Percentiles rank a stretch among this genome's conserved stretches.
Evolutionary conservation across 2,329 filamentous ascomycete genomes (phyloP).

Genomic region (Mariannaea elegans): DNA sequence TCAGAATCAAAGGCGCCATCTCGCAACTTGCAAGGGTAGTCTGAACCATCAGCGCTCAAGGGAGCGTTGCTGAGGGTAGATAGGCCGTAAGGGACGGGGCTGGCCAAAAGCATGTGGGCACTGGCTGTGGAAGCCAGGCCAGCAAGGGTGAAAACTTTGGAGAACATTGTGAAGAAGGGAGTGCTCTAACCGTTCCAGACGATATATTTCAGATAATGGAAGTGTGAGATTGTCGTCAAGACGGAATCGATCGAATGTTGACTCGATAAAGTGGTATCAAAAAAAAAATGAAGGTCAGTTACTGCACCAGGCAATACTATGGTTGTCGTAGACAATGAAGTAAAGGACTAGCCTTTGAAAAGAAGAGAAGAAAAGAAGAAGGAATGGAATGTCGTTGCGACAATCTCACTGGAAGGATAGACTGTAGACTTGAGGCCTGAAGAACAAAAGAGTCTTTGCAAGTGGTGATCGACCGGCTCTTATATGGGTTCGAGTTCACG

Average conservation of each 20-base stretch:
- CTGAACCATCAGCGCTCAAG: constrained; percentile 62
- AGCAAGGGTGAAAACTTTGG: constrained; percentile 59
- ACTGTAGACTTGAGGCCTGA: constrained; percentile 40
- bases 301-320: constrained; percentile 41
- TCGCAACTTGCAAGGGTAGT: constrained; percentile 86
- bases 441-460: constrained; percentile 24
- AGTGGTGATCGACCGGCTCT: constrained; percentile 29
- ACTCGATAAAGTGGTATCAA: constrained; percentile 29
- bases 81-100: constrained; percentile 69
- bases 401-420: constrained; percentile 42
- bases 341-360: constrained; percentile 41
- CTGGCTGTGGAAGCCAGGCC: constrained; percentile 67
- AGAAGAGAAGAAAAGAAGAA: constrained; percentile 32
- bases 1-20: constrained; percentile 55
- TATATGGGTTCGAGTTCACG: constrained; percentile 33
- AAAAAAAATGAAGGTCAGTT: constrained; percentile 38
- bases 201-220: constrained; percentile 34
- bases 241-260: constrained; percentile 37
- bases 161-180: constrained; percentile 57
- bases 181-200: constrained; percentile 45
- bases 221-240: constrained; percentile 39
- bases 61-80: constrained; percentile 66
- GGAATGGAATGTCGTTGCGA: constrained; percentile 41
- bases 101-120: constrained; percentile 80
- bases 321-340: constrained; percentile 28